Evolutionary conservation across 2,329 filamentous ascomycete species (phyloP), one percentile per base, ranked within the genome.

Genomic region (Xylaria sp.): DNA sequence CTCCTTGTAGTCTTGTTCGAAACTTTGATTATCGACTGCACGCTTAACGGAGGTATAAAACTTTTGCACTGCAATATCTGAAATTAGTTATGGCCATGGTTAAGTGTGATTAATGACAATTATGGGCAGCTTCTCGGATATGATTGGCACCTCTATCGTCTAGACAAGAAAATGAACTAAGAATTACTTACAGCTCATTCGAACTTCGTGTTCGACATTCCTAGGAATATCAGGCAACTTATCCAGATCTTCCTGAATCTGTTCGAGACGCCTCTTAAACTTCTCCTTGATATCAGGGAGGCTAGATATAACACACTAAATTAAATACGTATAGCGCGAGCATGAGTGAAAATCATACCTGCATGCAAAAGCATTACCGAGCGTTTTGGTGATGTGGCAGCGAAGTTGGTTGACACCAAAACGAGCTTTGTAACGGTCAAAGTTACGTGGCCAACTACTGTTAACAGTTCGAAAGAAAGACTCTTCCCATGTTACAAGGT

Each of bases 191-290:
- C 57, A 76, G 15, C 87, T 85, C 1, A 85, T 83, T 15, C 84
- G 83, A 0, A 95, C 83, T 7, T 88, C 86, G 0, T 88, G 81
- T 18, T 89, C 84, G 0, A 93, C 85, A 52, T 93, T 91, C 0
- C 81, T 78, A 0, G 91, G 90, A 0, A 91, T 84, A 36, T 91
- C 89, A 0, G 91, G 91, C 0, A 93, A 84, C 0, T 78, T 78
- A 0, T 76, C 70, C 0, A 96, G 83, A 60, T 90, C 79, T 0
- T 74, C 72, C 1, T 87, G 81, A 1, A 93, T 86, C 0, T 81
- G 75, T 0, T 78, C 63, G 0, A 91, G 83, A 3, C 86, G 80
- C 0, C 70, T 66, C 1, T 84, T 79, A 0, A 86, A 80, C 46
- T 89, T 88, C 1, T 80, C 77, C 67, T 85, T 78, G 79, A 89